Evolutionary conservation across 441 rosid genomes (phyloP).

Genomic region (Aquilaria agallochum): DNA sequence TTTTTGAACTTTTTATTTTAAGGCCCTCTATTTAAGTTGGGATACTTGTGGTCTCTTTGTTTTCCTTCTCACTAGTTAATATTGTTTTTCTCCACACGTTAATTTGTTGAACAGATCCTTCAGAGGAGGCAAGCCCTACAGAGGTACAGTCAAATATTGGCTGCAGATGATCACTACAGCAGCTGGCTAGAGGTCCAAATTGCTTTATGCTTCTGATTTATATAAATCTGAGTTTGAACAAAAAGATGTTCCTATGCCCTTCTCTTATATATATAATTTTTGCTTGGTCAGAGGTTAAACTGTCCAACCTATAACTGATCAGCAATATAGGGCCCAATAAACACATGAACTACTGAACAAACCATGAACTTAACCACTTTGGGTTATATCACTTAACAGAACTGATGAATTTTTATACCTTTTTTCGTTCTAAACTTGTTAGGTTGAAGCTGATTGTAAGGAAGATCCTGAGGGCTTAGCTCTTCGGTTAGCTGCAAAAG

Average conservation of each 20-base stretch:
- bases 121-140: constrained; percentile 87
- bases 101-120: constrained; percentile 42
- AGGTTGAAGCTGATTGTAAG: constrained; percentile 94
- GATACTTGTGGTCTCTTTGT: constrained; percentile 8
- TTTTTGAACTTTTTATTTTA: constrained; percentile 6
- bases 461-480: constrained; percentile 98
- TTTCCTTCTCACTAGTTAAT: constrained; percentile 8
- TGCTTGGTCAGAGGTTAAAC: constrained; percentile 3
- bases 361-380: neutral
- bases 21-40: constrained; percentile 7
- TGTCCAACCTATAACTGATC: no score
- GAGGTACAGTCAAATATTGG: constrained; percentile 86
- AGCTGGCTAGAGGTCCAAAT: constrained; percentile 96
- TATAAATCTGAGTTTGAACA: constrained; percentile 8
- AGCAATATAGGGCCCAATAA: no score
- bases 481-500: constrained; percentile 94
- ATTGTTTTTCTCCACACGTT: constrained; percentile 6
- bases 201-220: constrained; percentile 20
- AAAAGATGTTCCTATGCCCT: neutral
- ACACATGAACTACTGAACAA: no score
- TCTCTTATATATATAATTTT: neutral
- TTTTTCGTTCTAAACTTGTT: constrained; percentile 20
- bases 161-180: constrained; percentile 81
- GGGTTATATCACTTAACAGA: constrained; percentile 4
- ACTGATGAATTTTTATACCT: constrained; percentile 4